These are phyloP conservation scores for Erodium trifolium DNA, from an alignment of 441 rosid genomes.

Conservation along the genomic window DNA sequence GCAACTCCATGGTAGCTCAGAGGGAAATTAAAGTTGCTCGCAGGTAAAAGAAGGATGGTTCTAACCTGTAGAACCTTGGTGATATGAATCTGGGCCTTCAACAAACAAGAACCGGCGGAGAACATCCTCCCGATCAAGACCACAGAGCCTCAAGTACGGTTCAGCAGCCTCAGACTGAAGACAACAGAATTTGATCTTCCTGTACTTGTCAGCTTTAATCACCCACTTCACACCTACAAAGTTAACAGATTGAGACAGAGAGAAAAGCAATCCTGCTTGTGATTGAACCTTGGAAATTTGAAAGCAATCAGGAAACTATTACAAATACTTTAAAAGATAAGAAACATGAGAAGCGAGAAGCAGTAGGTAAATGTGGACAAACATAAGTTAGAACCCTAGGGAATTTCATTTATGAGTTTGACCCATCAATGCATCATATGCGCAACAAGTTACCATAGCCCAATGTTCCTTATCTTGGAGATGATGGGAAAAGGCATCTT, in stretches of 20 bases:
- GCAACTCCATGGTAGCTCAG: no score
- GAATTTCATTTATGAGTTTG: neutral
- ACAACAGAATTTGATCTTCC: constrained; percentile 87
- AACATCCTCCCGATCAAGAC: constrained; percentile 65
- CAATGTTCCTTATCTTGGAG: neutral
- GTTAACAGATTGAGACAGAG: neutral
- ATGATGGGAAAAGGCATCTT: neutral
- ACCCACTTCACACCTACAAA: constrained; percentile 84
- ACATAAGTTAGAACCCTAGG: neutral
- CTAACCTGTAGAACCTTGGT: constrained; percentile 81
- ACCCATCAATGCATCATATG: neutral
- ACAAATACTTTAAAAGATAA: neutral
- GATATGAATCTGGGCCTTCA: constrained; percentile 71
- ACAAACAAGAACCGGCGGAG: constrained; percentile 67
- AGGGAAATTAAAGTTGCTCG: neutral
- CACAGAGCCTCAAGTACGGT: constrained; percentile 63
- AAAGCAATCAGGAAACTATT: neutral
- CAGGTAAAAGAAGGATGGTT: constrained; percentile 11
- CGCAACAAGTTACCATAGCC: neutral
- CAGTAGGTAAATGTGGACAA: neutral
- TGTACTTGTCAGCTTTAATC: constrained; percentile 60
- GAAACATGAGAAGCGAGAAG: neutral
- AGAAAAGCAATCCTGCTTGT: neutral
- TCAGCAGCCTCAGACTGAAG: constrained; percentile 82
- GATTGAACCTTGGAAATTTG: neutral